Base-by-base conservation (phyloP, 331 rosid species). In the Acacia pycnantha region DNA sequence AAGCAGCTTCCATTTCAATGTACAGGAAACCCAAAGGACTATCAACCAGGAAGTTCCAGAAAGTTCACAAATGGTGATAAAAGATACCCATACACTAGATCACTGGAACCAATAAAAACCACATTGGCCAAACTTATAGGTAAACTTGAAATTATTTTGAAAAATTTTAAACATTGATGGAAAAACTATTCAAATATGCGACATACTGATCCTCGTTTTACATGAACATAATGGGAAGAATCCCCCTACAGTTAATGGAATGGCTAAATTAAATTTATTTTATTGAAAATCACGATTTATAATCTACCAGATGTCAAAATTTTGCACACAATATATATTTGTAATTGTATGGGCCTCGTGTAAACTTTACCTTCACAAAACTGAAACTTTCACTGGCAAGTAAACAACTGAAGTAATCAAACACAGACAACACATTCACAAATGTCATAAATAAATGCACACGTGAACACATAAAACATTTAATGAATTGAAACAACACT, bases 301-400 rank as follows among this genome's bases (percentile, higher is more conserved):
- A 70, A 74, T 26, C 70, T 40, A 64, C 71, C 35, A 77, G 66
- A 43, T 51, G 59, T 51, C 82, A 65, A 44, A 11, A 75, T 61
- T 41, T 26, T 73, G 53, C 73, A 43, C 51, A 50, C 26, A 61
- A 40, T 35, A 24, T 35, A 24, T 24, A 21, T 82, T 67, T 66
- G 29, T 29, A 37, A 37, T 12, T 46, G 24, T 27, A 37, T 37
- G 9, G 41, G 65, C 66, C 44, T 22, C 40, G 14, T 35, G 22
- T 33, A 77, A 75, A 48, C 31, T 69, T 40, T 16, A 53, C 54
- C 81, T 77, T 77, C 37, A 72, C 59, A 58, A 26, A 53, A 27
- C 66, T 62, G 51, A 43, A 73, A 79, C 64, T 67, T 31, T 43
- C 73, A 37, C 68, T n/a, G 31, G 70, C 15, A 56, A 73, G 22